Base-by-base conservation (phyloP, 495 filamentous ascomycete species). In the Penicillium bovifimosum region DNA sequence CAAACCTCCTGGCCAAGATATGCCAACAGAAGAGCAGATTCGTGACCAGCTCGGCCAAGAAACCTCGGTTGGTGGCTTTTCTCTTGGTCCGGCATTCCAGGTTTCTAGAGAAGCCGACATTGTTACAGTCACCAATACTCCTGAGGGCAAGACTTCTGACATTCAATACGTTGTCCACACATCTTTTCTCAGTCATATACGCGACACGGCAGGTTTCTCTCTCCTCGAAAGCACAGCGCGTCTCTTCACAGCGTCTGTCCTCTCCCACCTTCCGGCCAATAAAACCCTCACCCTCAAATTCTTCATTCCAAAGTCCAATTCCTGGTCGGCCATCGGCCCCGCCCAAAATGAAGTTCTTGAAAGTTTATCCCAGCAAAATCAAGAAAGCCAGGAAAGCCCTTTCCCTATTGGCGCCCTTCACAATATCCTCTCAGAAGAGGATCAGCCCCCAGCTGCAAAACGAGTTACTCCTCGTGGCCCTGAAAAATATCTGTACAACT, bases 81-180 rank as follows among this genome's bases (percentile, higher is more conserved):
- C 49, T 36, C 44, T 55, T 20, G 36, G 50, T 43, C 39, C 41
- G 14, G 6, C 40, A 33, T 60, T 60, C 41, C 52, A 31, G 1
- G n/a, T 53, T 27, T 53, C 50, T 26, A 32, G 47, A 11, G 46
- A 54, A 28, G 53, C 16, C 35, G 24, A 33, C 14, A 36, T 35
- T 20, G 45, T 60, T 10, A 41, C 47, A 38, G 50, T 56, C 29
- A 56, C 45, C 50, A 60, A 56, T 41, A 53, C 39, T 11, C 35
- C 58, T 20, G 45, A 50, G 10, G 49, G 41, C 26, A 35, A 24
- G 7, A 47, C 41, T 17, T 13, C 53, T 28, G 53, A 54, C 38
- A 47, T 56, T 17, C 58, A 60, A 49, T 60, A 56, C 29, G 10
- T 56, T 47, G 29, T 60, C 39, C 49, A 53, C 18, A 41, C 40